Evolutionary conservation across 208 protist genomes (phyloP), one percentile per base, ranked within the genome.

Genomic region (Trypanosoma avium): DNA sequence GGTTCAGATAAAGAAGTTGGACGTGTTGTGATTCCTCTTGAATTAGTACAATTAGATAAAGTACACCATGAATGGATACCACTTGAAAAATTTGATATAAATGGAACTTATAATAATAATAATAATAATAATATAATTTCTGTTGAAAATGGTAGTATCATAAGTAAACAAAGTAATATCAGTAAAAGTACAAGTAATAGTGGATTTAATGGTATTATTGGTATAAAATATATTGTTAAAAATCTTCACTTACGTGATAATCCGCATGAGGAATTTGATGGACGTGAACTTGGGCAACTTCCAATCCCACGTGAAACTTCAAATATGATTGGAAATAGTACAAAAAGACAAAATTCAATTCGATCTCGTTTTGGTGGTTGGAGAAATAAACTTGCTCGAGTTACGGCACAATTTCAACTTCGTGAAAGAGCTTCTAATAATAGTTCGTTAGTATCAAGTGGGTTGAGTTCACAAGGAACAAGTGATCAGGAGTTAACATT

Each of bases 151-250:
- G n/a, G n/a, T n/a, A n/a, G n/a, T n/a, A n/a, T n/a, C n/a, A n/a
- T n/a, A n/a, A n/a, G n/a, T 21, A 65, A 70, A 32, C 52, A 68
- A 38, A 52, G 70, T 43, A 62, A 65, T 21, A 70, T 73, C 32
- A 47, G 68, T 6, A 52, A 60, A 30, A n/a, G n/a, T n/a, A n/a
- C n/a, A n/a, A n/a, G n/a, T n/a, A n/a, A n/a, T n/a, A n/a, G n/a
- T n/a, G 27, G 15, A 27, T 35, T n/a, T 13, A 26, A 75, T 38
- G 85, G 88, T 60, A 64, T 79, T 49, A 73, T 95, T 32, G 88
- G 88, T 57, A 81, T 92, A 66, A 90, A 86, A 60, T 95, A 81
- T 75, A 73, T 73, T 0, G 76, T 92, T 5, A 77, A 81, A 15
- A 74, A 95, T 63, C 52, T 90, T 8, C 74, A 86, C 32, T 21